phyloP scores from a whole-genome alignment of 345 rosid species.

The Moringa oleifera region DNA sequence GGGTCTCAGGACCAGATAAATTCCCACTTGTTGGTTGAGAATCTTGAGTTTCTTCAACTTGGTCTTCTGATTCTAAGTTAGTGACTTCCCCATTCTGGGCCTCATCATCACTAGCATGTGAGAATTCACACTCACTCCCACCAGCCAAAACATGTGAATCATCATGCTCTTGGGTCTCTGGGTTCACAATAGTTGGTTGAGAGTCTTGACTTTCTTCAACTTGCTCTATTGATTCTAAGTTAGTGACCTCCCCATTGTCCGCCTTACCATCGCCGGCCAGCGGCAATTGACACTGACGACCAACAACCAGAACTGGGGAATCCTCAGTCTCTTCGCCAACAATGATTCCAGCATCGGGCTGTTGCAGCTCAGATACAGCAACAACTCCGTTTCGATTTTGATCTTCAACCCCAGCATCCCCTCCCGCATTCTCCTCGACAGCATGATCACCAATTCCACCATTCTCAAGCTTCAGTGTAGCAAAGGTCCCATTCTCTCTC shows the following conservation, averaged over 20 bases:
- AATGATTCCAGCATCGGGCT: neutral
- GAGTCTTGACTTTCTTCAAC: too few species aligned
- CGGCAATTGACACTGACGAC: constrained; percentile 3
- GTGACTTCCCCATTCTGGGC: constrained; percentile 9
- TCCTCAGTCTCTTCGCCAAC: neutral
- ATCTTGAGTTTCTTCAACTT: constrained; percentile 19
- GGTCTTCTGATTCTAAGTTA: constrained; percentile 17
- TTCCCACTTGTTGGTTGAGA: constrained; percentile 15
- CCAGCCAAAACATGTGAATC: constrained; percentile 1
- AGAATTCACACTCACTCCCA: constrained; percentile 2
- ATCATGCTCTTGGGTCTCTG: too few species aligned
- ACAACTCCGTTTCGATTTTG: constrained; percentile 9
- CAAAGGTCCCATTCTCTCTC: constrained; percentile 10
- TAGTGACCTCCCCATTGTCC: constrained; percentile 6
- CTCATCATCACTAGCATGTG: constrained; percentile 16
- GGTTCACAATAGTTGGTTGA: too few species aligned
- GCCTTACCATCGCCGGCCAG: constrained; percentile 16
- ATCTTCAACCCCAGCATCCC: constrained; percentile 10
- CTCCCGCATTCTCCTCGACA: constrained; percentile 11
- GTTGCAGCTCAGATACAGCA: constrained; percentile 10
- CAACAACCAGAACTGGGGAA: constrained; percentile 5
- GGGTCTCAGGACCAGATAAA: constrained; percentile 3
- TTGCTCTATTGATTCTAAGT: constrained; percentile 18
- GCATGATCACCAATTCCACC: constrained; percentile 3
- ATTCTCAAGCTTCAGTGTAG: constrained; percentile 19